Base-by-base conservation (phyloP, 2,329 filamentous ascomycete species). In the Cucurbitaria berberidis region DNA sequence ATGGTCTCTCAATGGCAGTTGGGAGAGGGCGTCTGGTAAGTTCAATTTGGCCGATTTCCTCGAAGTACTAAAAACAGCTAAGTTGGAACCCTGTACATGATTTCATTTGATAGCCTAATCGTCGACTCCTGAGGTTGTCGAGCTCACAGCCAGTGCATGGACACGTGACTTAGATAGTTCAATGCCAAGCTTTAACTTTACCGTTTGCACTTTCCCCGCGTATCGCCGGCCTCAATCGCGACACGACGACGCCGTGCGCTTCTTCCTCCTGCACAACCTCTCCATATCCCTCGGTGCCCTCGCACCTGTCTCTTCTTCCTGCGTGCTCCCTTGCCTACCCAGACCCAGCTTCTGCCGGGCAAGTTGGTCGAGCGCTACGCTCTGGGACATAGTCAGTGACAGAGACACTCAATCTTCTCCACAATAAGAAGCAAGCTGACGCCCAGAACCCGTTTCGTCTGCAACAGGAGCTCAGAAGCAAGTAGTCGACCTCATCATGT, bases 321-420 rank as follows among this genome's bases (percentile, higher is more conserved):
- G 64, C 61, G 63, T 65, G 60, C 55, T 64, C 61, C 59, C 55
- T 57, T 66, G 59, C 57, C 63, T 63, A 48, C 55, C 39, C 51
- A 60, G 47, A 55, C 58, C 55, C 58, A 59, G 53, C 57, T 56
- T 57, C 46, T 40, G 51, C 51, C 49, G 54, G 55, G 59, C 59
- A 66, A 58, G 62, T 60, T 51, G 57, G 59, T 60, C 47, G 56
- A 64, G 52, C 59, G 51, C 59, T 61, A 56, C 59, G 54, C 58
- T 63, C 46, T 55, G 64, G 66, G 67, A 68, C 62, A 68, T 67
- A 74, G 70, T 74, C 69, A 74, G 71, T 74, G 66, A 67, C 61
- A 69, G 63, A 68, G 67, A 65, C 63, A 67, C 62, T 69, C 58
- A 61, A 55, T 53, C 60, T 53, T 57, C 53, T 45, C 55, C 46